Conservation (phyloP, 768 basidiomycete species). For the Gelatoporia subvermispora region DNA sequence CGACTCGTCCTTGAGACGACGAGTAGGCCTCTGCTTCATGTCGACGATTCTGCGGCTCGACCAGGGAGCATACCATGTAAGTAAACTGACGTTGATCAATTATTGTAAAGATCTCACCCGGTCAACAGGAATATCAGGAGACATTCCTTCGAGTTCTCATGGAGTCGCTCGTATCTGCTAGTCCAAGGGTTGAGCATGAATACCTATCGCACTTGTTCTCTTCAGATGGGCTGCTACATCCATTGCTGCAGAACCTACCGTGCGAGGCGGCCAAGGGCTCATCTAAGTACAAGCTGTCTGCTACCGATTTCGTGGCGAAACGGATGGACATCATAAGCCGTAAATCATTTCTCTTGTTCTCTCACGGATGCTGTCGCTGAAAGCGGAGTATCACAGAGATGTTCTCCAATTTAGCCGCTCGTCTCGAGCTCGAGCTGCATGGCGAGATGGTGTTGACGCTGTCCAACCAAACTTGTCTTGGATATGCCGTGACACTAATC, state of each 20-base stretch:
- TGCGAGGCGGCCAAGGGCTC: slow-evolving; percentile 11
- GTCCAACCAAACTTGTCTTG: slow-evolving; percentile 35
- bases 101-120: background rate
- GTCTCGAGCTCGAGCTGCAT: slow-evolving; percentile 26
- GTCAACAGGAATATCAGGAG: slow-evolving; percentile 38
- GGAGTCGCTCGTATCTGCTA: slow-evolving; percentile 42
- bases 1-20: slow-evolving; percentile 44
- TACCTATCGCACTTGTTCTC: slow-evolving; percentile 54
- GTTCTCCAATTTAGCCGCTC: slow-evolving; percentile 36
- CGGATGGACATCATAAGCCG: slow-evolving; percentile 36
- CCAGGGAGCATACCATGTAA: slow-evolving; percentile 55
- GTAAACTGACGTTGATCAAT: slow-evolving; percentile 14
- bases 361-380: background rate
- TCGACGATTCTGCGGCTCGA: slow-evolving; percentile 51
- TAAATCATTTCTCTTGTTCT: slow-evolving; percentile 16
- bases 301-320: slow-evolving; percentile 23
- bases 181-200: slow-evolving; percentile 51
- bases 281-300: slow-evolving; percentile 18
- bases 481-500: slow-evolving; percentile 41
- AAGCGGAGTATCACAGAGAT: slow-evolving; percentile 32
- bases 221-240: slow-evolving; percentile 52
- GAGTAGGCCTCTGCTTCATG: slow-evolving; percentile 62
- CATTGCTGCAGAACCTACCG: slow-evolving; percentile 37
- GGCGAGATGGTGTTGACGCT: slow-evolving; percentile 21
- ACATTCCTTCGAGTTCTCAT: slow-evolving; percentile 52